These are phyloP conservation scores for Rhodotorula babjevae DNA, from an alignment of 768 basidiomycete genomes.

Conservation along the genomic window DNA sequence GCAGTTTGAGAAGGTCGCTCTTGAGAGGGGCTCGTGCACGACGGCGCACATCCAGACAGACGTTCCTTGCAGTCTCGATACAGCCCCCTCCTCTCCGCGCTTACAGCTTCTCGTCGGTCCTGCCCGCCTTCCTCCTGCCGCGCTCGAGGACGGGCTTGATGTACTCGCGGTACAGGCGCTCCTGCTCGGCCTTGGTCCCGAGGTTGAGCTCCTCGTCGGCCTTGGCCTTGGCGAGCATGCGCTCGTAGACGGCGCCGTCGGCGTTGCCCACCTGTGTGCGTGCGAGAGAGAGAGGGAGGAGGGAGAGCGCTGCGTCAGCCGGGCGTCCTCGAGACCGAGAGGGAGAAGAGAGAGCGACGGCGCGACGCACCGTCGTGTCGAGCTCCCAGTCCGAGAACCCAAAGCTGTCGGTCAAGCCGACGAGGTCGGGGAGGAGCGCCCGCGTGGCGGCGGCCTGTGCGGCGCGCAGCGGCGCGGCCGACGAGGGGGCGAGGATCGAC, in stretches of 20 bases:
- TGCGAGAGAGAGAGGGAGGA: background rate
- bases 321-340: background rate
- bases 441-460: background rate
- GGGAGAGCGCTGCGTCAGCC: background rate
- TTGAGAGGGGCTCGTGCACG: no score
- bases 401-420: constrained; percentile 68
- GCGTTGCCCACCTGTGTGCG: constrained; percentile 60
- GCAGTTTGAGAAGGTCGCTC: no score
- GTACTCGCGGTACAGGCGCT: constrained; percentile 16
- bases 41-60: no score
- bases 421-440: constrained; percentile 58
- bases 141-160: constrained; percentile 22
- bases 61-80: no score
- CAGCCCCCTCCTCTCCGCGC: no score
- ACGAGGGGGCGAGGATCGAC: constrained; percentile 48
- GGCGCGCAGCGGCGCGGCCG: constrained; percentile 7
- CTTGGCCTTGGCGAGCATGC: constrained; percentile 58
- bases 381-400: constrained; percentile 71
- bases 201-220: constrained; percentile 30
- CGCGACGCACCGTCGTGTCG: constrained; percentile 54
- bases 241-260: constrained; percentile 64
- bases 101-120: background rate
- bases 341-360: background rate
- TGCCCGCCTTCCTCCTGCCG: background rate
- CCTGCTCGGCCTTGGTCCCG: constrained; percentile 5